Base-by-base conservation (phyloP, 2,329 filamentous ascomycete species). In the Lachnellula willkommii region DNA sequence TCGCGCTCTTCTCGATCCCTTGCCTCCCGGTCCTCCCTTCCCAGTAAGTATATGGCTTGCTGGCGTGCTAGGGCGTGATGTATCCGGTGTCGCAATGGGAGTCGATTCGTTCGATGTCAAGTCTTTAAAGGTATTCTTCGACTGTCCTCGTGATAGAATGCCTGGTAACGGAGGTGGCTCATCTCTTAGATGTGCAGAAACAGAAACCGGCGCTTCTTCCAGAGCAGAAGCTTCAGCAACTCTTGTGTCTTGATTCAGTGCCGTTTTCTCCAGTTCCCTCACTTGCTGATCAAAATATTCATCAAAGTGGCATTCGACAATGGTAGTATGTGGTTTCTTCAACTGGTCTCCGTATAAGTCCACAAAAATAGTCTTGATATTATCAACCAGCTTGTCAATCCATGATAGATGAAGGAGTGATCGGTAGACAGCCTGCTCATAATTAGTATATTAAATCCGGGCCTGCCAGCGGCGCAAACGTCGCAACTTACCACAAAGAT, bases 311-410 rank as follows among this genome's bases (percentile, higher is more conserved):
- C 91, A 96, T 69, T 92, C 83, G 55, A 94, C 79, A 22, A 89
- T 78, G 53, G 88, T 90, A 11, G 85, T 89, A 69, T 93, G 83
- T 26, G 88, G 83, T 65, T 89, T 89, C 70, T 85, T 91, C 54
- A 99, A 77, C 71, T 96, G 88, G 56, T 94, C 87, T 63, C 86
- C 89, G 71, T 97, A 99, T 28, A 96, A 80, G 62, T 91, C 89
- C 63, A 94, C 81, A 69, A 97, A 99, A 36, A 99, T 85, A 9
- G 89, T 91, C 70, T 87, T 90, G 67, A 97, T 90, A 68, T 97
- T 95, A 69, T 96, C 93, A 63, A 99, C 84, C 48, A 99, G 85
- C 71, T 94, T 91, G 73, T 99, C 94, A 62, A 97, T 90, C 94
- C 95, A 99, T 12, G 89, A 92, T 8, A 99, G 82, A 72, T 96